Conservation (phyloP, 176 grass and related monocot species). For the Zea mays region Zm-B73-REFERENCE-NAM-5.0 NC_050102.1:161181001-161181500, state of each 20-base stretch:
- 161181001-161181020: slow-evolving; percentile 16
- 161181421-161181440: no score
- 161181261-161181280: background rate
- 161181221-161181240: slow-evolving; percentile 9
- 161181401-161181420: no score
- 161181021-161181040: slow-evolving; percentile 17
- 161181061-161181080: background rate
- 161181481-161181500: background rate
- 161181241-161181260: slow-evolving; percentile 1
- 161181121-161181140: background rate
- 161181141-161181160: slow-evolving; percentile 12
- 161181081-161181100: slow-evolving; percentile 15
- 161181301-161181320: background rate
- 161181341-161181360: background rate
- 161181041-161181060: background rate
- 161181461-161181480: background rate
- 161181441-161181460: background rate
- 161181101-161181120: slow-evolving; percentile 36
- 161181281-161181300: background rate
- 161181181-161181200: background rate
- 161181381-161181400: no score
- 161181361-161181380: background rate
- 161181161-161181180: slow-evolving; percentile 22
- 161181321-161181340: background rate
- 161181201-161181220: background rate